phyloP scores from a whole-genome alignment of 164 flowering plant genomes.

The Liriodendron chinense region DNA sequence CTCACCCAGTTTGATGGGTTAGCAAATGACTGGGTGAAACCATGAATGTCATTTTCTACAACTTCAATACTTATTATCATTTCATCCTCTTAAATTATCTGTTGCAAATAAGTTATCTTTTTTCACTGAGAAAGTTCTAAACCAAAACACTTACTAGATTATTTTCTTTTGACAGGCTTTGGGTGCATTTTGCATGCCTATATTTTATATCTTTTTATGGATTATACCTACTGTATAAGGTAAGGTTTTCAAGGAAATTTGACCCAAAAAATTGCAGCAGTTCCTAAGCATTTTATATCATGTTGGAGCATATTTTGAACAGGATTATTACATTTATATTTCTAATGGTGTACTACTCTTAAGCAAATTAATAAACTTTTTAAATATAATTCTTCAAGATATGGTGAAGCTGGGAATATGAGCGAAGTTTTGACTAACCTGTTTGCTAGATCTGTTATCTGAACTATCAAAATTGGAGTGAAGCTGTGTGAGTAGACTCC shows the following conservation, averaged over 20 bases:
- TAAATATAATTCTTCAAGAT: neutral
- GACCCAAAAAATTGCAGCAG: neutral
- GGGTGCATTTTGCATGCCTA: constrained; percentile 86
- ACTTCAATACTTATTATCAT: too few relatives aligned
- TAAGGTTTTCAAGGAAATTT: constrained; percentile 15
- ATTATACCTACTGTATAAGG: constrained; percentile 66
- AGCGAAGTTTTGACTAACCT: too few relatives aligned
- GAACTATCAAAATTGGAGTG: too few relatives aligned
- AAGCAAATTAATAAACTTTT: neutral
- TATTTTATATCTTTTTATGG: constrained; percentile 69
- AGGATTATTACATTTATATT: too few relatives aligned
- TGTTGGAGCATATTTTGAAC: neutral
- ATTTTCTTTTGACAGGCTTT: constrained; percentile 52
- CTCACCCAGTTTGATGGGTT: too few relatives aligned
- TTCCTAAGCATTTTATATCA: too few relatives aligned
- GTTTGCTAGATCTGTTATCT: too few relatives aligned
- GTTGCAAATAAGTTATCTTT: neutral
- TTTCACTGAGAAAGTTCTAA: neutral
- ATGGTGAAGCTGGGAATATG: neutral
- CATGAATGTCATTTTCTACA: too few relatives aligned
- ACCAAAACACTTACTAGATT: neutral
- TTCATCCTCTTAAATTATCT: too few relatives aligned
- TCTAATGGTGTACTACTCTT: neutral
- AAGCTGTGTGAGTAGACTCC: too few relatives aligned
- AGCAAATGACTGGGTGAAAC: too few relatives aligned